Evolutionary conservation across 225 moss, liverwort and hornwort genomes (phyloP).

Genomic region (Bryoerythrophyllum caledonicum): DNA sequence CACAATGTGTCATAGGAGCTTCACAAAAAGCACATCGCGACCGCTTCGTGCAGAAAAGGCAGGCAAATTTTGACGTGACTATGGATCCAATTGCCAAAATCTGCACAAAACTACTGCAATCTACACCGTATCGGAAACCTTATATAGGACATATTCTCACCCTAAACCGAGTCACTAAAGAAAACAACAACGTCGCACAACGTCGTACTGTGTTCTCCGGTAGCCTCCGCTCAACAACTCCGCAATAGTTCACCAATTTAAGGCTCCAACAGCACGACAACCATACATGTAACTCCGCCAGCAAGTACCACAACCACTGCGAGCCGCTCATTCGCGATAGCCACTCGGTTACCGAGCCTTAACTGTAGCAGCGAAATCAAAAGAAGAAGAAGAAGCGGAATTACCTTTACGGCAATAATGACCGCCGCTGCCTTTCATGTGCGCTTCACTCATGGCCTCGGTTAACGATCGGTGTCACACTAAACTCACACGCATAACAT

Average conservation of each 20-base stretch:
- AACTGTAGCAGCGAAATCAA: neutral
- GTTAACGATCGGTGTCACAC: neutral
- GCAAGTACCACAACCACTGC: neutral
- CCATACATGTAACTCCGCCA: neutral
- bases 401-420: conserved; percentile 12
- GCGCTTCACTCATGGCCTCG: neutral
- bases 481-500: conserved; percentile 6
- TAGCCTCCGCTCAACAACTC: neutral
- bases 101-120: neutral
- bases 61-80: neutral
- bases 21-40: neutral
- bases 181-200: neutral
- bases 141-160: neutral
- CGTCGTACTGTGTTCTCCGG: neutral
- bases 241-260: conserved; percentile 5
- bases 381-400: neutral
- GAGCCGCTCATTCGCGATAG: neutral
- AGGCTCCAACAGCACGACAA: neutral
- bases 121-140: neutral
- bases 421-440: neutral
- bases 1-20: neutral
- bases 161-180: neutral
- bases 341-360: neutral
- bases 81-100: neutral
- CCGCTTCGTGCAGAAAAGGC: too few species aligned